A percentile compares a stretch with the other conserved stretches of the same genome.
phyloP scores from a whole-genome alignment of 495 filamentous ascomycete species.

The Hypomontagnella monticulosa region DNA sequence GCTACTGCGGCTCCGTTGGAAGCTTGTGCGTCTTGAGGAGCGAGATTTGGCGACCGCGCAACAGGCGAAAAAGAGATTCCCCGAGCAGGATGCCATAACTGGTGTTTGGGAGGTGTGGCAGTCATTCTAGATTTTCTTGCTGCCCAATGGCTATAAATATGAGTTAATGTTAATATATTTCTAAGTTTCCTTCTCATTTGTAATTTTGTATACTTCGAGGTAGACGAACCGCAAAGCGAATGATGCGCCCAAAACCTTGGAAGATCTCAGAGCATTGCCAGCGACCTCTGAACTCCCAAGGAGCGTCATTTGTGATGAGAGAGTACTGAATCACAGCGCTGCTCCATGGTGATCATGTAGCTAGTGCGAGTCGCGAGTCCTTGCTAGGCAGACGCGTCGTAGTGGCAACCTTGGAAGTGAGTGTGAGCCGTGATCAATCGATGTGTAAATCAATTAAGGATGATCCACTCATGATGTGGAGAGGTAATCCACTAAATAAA shows the following conservation, averaged over 20 bases:
- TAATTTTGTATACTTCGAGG: not conserved
- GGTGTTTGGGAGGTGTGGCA: slow-evolving; percentile 36
- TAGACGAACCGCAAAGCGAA: slow-evolving; percentile 35
- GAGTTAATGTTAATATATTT: slow-evolving; percentile 20
- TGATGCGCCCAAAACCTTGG: slow-evolving; percentile 22
- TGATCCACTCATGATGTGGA: not conserved
- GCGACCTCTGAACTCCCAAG: slow-evolving; percentile 31
- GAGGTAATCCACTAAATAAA: not conserved
- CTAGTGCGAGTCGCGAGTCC: slow-evolving; percentile 8
- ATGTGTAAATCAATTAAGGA: slow-evolving; percentile 6
- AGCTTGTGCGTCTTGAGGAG: slow-evolving; percentile 18
- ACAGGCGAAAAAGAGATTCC: slow-evolving; percentile 52
- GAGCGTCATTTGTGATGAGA: slow-evolving; percentile 37
- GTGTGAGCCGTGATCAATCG: not conserved
- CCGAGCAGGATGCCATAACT: slow-evolving; percentile 52
- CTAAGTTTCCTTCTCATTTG: not conserved
- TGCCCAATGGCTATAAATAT: slow-evolving; percentile 19
- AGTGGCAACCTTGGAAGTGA: slow-evolving; percentile 4
- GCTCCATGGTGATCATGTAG: slow-evolving; percentile 38
- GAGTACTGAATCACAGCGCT: slow-evolving; percentile 18
- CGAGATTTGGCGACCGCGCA: slow-evolving; percentile 22
- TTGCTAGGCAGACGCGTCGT: slow-evolving; percentile 39
- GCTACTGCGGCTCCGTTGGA: not conserved
- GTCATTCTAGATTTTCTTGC: slow-evolving; percentile 41
- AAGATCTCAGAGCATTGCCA: slow-evolving; percentile 41